Evolutionary conservation across 306 rosid genomes (phyloP), one percentile per base, ranked within the genome.

Genomic region (Trifolium repens): DNA sequence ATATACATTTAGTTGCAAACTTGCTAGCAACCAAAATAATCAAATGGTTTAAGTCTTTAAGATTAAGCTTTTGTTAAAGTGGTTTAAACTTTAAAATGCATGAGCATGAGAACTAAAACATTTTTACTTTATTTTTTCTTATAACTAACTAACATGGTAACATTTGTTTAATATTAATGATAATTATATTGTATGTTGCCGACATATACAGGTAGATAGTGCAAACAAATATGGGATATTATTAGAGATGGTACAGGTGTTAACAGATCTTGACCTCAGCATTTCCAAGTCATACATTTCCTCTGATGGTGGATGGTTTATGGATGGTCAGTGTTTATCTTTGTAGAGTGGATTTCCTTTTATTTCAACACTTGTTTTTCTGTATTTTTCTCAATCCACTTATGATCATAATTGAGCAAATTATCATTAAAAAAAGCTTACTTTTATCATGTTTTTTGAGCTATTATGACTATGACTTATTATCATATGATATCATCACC

Each of bases 221-320:
- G 99, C 98, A 63, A 96, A 92, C 87, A 96, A 89, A 85, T 79
- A 89, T 30, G 98, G 99, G 78, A 90, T 96, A 85, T 80, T 96
- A 68, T 83, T 96, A 69, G 99, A 89, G 76, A 92, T 96, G 99
- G 99, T 92, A 71, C 99, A 92, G 74, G 96, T 85, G 76, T 83
- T 96, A 89, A 96, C 98, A 67, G 98, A 92, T 83, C 96, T 96
- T 61, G 96, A 90, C 66, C 98, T 96, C 15, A 80, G 85, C n/a
- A 96, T 96, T 75, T 89, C 96, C 55, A 96, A 89, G 83, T 92
- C 99, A 27, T 96, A 90, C 81, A 92, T 92, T 69, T 96, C 96
- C 40, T 96, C 99, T 1, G 97, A 92, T 50, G 98, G 99, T 75
- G 96, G 97, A 77, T 94, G 99, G 98, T 85, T 90, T 67, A 94